These are phyloP conservation scores for Cucurbita ficifolia DNA, from an alignment of 306 rosid species.

Conservation along the genomic window DNA sequence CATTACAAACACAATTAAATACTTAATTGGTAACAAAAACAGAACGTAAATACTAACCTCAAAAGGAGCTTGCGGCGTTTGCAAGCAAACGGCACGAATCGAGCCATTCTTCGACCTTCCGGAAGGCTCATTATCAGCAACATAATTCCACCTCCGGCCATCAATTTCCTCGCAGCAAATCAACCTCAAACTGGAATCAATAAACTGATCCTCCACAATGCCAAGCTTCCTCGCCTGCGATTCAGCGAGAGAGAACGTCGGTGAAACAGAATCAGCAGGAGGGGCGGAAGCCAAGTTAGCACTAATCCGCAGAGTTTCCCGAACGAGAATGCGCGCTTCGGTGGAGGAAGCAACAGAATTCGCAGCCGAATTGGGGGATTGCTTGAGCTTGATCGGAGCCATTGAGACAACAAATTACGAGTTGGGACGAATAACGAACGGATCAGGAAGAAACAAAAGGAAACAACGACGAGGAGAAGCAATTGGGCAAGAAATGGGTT, in stretches of 20 bases:
- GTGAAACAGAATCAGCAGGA: slow-evolving; percentile 14
- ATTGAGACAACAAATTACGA: neutral
- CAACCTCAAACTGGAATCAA: slow-evolving; percentile 31
- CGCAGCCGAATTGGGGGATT: slow-evolving; percentile 22
- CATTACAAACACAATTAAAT: neutral
- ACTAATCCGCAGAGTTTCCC: slow-evolving; percentile 76
- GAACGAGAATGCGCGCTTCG: slow-evolving; percentile 50
- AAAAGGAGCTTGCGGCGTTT: slow-evolving; percentile 49
- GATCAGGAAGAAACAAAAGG: neutral
- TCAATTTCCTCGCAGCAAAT: slow-evolving; percentile 86
- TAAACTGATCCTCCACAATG: slow-evolving; percentile 17
- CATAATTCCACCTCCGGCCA: slow-evolving; percentile 78
- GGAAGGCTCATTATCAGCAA: slow-evolving; percentile 41
- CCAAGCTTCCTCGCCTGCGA: slow-evolving; percentile 13
- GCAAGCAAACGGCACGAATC: slow-evolving; percentile 51
- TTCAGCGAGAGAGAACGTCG: slow-evolving; percentile 2
- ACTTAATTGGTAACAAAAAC: neutral
- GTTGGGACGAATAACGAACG: neutral
- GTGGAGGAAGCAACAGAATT: slow-evolving; percentile 24
- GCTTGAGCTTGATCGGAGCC: slow-evolving; percentile 50
- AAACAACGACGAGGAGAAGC: neutral
- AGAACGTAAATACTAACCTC: slow-evolving; percentile 26
- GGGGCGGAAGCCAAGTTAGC: slow-evolving; percentile 56
- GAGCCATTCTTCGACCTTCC: slow-evolving; percentile 47
- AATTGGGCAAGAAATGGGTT: neutral